Base-by-base conservation (phyloP, 768 basidiomycete genomes). In the Hygrocybe coccinea region DNA sequence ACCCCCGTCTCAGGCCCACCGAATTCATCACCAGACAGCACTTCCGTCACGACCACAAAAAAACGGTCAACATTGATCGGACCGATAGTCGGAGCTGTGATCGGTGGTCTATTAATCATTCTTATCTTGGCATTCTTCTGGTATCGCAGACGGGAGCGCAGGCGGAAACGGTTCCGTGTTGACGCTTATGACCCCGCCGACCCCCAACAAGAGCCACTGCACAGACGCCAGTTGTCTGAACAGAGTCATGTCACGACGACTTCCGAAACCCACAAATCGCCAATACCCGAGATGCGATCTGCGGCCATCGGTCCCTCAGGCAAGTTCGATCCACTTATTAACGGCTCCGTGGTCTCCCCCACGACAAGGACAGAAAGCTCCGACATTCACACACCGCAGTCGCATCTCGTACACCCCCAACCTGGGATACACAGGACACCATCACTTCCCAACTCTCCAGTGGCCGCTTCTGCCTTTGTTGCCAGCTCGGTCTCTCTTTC, bases 281-380 rank as follows among this genome's bases (percentile, higher is more conserved):
- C 44, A 12, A 4, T 22, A 22, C 44, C 44, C 17, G 44, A 46
- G 21, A 46, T 46, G 44, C 44, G 44, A 4, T 46, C 44, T 17
- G 44, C 77, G 71, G 0, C 50, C 53, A 59, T 79, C 29, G 29
- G 29, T 8, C 29, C 29, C 8, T 29, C 29, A 29, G 29, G 29
- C 29, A 29, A 29, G 29, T 8, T 29, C 29, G 29, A 29, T 29
- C 29, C 29, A 29, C 8, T 4, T 8, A 29, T 29, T 8, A 29
- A 29, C 29, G 4, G 29, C 8, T 29, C 29, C 29, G 29, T 29
- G 29, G 29, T 8, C 29, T 3, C 29, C 29, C 29, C 29, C 29
- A 8, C 3, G 8, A 29, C 29, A 29, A 8, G 29, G 4, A 29
- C 29, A 29, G 29, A 29, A 3, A 29, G 29, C 29, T 29, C 29